A percentile compares a stretch with the other conserved stretches of the same genome.
Conservation (phyloP, 1,284 basidiomycete genomes). For the Microbotryum violaceum region DNA sequence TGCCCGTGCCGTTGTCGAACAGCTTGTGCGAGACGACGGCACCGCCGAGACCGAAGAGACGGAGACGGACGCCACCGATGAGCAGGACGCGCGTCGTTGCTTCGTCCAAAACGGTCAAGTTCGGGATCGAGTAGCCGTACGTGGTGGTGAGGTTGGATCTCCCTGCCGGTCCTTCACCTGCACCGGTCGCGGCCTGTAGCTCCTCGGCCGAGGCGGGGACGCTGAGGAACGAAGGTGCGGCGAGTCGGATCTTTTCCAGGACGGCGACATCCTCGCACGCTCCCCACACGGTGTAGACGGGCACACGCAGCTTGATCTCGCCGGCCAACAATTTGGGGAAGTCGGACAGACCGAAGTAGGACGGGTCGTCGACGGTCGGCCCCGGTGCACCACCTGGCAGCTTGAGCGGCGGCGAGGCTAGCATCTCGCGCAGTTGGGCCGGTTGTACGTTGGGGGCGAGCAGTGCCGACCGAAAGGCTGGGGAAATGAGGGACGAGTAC, state of each 20-base stretch:
- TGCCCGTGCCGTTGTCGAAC: conserved; percentile 92
- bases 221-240: conserved; percentile 27
- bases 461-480: conserved; percentile 69
- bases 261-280: conserved; percentile 93
- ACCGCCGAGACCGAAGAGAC: conserved; percentile 89
- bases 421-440: conserved; percentile 31
- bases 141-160: conserved; percentile 3
- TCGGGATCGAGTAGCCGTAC: conserved; percentile 47
- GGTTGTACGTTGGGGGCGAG: conserved; percentile 30
- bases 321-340: conserved; percentile 86
- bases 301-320: conserved; percentile 69
- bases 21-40: conserved; percentile 94
- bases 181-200: conserved; percentile 3
- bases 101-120: conserved; percentile 87
- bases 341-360: conserved; percentile 62
- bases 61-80: conserved; percentile 84
- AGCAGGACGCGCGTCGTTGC: conserved; percentile 84
- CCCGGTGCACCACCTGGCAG: conserved; percentile 47
- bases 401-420: conserved; percentile 44
- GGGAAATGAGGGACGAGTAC: conserved; percentile 92
- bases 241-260: conserved; percentile 45
- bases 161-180: not conserved
- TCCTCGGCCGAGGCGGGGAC: conserved; percentile 1
- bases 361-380: conserved; percentile 29
- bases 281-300: conserved; percentile 95